These are phyloP conservation scores for Galerina sulciceps DNA, from an alignment of 768 basidiomycete species.

Conservation along the genomic window DNA sequence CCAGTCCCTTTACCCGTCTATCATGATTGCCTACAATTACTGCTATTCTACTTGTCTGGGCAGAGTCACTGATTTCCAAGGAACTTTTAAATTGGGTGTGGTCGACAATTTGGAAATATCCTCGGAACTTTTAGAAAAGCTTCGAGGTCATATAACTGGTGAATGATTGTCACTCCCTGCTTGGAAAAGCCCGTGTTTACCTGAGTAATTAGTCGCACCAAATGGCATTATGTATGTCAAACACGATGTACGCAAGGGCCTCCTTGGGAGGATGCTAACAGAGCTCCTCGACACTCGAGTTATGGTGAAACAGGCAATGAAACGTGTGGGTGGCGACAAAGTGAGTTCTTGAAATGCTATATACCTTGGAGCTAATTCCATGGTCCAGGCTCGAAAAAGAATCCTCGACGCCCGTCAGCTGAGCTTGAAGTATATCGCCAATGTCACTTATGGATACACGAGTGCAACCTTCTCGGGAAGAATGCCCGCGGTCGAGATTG, in stretches of 20 bases:
- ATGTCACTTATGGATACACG: slow-evolving; percentile 97
- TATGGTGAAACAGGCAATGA: slow-evolving; percentile 99
- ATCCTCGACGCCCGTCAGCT: slow-evolving; percentile 92
- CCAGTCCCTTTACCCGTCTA: slow-evolving; percentile 93
- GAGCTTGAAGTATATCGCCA: slow-evolving; percentile 91
- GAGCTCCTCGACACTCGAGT: slow-evolving; percentile 94
- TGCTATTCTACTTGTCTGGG: slow-evolving; percentile 97
- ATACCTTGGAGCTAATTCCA: slow-evolving; percentile 1
- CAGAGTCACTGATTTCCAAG: slow-evolving; percentile 84
- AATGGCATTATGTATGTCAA: slow-evolving; percentile 97
- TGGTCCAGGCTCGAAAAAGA: slow-evolving; percentile 63
- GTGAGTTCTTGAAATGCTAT: slow-evolving; percentile 37
- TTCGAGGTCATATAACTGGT: slow-evolving; percentile 83
- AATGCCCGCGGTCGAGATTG: slow-evolving; percentile 98
- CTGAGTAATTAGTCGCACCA: slow-evolving; percentile 70
- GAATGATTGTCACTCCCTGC: slow-evolving; percentile 19
- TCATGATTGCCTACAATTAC: slow-evolving; percentile 99
- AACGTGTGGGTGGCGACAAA: slow-evolving; percentile 74
- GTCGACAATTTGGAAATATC: slow-evolving; percentile 72
- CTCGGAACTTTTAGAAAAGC: slow-evolving; percentile 65
- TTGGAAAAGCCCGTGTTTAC: background rate
- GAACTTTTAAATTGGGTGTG: slow-evolving; percentile 87
- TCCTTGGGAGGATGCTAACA: slow-evolving; percentile 88
- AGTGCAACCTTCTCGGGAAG: slow-evolving; percentile 92
- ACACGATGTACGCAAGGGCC: slow-evolving; percentile 77